phyloP scores from a whole-genome alignment of 495 filamentous ascomycete species.

The Aspergillus campestris region DNA sequence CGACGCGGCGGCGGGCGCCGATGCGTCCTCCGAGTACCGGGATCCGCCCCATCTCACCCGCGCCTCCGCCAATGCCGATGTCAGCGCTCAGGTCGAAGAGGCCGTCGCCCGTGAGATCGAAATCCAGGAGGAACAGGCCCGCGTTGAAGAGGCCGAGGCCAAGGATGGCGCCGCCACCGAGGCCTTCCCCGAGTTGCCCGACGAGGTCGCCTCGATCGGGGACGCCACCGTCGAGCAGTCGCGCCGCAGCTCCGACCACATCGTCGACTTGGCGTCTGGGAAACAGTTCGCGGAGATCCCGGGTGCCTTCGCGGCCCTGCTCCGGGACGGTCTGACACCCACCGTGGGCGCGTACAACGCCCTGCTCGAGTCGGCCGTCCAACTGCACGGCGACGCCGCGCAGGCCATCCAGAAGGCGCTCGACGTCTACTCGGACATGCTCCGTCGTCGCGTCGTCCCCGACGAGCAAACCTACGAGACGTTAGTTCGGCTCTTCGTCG shows the following conservation, averaged over 20 bases:
- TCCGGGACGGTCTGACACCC: conserved; percentile 67
- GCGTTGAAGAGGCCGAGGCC: conserved; percentile 31
- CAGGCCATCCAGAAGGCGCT: conserved; percentile 83
- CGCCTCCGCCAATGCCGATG: conserved; percentile 43
- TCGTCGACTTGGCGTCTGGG: conserved; percentile 59
- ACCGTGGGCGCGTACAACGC: conserved; percentile 83
- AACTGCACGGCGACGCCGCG: conserved; percentile 57
- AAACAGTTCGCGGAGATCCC: conserved; percentile 78
- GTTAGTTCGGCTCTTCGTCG: conserved; percentile 70
- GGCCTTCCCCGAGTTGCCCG: conserved; percentile 21
- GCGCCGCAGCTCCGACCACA: conserved; percentile 61
- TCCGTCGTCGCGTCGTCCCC: conserved; percentile 71
- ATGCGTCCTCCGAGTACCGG: conserved; percentile 11
- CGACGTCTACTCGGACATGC: conserved; percentile 94
- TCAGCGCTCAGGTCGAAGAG: conserved; percentile 54
- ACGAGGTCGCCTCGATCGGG: conserved; percentile 22
- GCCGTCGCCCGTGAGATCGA: conserved; percentile 56
- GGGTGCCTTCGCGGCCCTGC: conserved; percentile 77
- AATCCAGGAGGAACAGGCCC: conserved; percentile 40
- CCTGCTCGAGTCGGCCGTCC: conserved; percentile 71
- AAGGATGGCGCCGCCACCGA: conserved; percentile 24
- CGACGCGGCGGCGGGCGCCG: conserved; percentile 26
- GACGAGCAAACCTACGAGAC: conserved; percentile 80
- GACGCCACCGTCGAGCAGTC: conserved; percentile 42
- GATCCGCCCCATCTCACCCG: conserved; percentile 48